Evolutionary conservation across 495 filamentous ascomycete species (phyloP).

Genomic region (Tuber melanosporum): DNA sequence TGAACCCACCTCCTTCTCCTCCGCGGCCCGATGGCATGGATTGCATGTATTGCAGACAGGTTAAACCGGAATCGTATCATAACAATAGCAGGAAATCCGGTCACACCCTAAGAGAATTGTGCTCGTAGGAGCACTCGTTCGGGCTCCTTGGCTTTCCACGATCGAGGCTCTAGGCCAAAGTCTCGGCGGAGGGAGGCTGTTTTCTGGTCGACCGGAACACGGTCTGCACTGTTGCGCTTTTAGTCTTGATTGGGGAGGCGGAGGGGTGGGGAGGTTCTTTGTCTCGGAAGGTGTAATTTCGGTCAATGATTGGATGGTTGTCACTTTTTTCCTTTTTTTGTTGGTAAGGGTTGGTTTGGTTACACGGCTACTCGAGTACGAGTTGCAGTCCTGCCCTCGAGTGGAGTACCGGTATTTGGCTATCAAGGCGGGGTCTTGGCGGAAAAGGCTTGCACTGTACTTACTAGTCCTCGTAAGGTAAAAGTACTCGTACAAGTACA

Average conservation of each 20-base stretch:
- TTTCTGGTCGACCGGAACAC: not conserved
- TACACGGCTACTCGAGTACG: not conserved
- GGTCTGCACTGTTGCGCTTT: not conserved
- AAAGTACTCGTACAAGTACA: no score
- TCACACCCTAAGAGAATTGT: not conserved
- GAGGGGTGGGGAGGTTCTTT: not conserved
- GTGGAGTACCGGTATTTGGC: no score
- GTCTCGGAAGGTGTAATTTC: not conserved
- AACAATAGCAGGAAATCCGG: not conserved
- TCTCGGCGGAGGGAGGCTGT: not conserved
- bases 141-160: not conserved
- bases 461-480: no score
- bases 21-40: not conserved
- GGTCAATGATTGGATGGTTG: not conserved
- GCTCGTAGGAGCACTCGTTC: no score
- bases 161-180: not conserved
- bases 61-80: not conserved
- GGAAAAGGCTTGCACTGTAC: not conserved
- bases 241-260: not conserved
- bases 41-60: not conserved
- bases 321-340: not conserved
- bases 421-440: no score
- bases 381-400: no score
- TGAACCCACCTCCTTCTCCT: not conserved
- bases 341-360: not conserved